Conservation (phyloP, 2,329 filamentous ascomycete genomes). For the Scortechinia acanthostroma region DNA sequence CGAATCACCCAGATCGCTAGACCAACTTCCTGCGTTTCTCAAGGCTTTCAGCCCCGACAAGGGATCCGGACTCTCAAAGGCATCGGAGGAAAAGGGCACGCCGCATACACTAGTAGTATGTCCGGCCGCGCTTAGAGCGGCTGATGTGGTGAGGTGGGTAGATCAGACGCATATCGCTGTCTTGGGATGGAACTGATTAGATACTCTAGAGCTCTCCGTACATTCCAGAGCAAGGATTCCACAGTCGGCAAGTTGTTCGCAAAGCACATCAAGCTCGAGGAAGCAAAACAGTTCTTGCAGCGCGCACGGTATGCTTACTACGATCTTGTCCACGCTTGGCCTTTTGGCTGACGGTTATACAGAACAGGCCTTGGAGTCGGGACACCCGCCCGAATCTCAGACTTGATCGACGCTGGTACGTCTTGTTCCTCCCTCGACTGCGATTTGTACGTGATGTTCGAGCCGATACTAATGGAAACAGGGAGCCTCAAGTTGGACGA, state of each 20-base stretch:
- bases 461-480: conserved; percentile 16
- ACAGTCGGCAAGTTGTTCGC: conserved; percentile 52
- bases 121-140: conserved; percentile 75
- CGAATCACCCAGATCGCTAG: conserved; percentile 55
- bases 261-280: conserved; percentile 93
- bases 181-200: not conserved
- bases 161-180: conserved; percentile 6
- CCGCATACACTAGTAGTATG: conserved; percentile 88
- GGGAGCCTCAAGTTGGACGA: conserved; percentile 65
- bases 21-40: conserved; percentile 73
- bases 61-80: conserved; percentile 49
- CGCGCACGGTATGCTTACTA: conserved; percentile 34
- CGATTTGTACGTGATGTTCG: not conserved
- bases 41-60: conserved; percentile 49
- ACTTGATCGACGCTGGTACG: conserved; percentile 74
- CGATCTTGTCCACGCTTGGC: not conserved
- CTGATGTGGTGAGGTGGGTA: conserved; percentile 68
- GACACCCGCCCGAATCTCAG: conserved; percentile 75
- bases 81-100: conserved; percentile 62
- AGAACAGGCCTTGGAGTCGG: conserved; percentile 83
- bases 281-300: conserved; percentile 72
- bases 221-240: not conserved
- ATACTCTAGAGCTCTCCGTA: not conserved
- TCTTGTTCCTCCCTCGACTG: conserved; percentile 4
- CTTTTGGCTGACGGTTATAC: conserved; percentile 22